Evolutionary conservation across 2,329 filamentous ascomycete species (phyloP).

Genomic region (Fusarium sp.): DNA sequence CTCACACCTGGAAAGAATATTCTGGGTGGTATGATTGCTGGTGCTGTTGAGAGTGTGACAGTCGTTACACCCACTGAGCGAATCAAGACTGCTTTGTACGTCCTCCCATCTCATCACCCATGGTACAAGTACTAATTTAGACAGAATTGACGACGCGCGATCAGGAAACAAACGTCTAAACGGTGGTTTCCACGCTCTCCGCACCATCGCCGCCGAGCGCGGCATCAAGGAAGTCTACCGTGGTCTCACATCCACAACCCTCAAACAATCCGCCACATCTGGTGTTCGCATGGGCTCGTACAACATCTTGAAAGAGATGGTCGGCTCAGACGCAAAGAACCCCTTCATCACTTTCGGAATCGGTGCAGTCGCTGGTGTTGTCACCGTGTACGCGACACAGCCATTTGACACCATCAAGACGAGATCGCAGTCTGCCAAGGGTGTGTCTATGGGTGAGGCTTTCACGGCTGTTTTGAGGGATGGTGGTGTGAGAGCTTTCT

Average conservation of each 20-base stretch:
- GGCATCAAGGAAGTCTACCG: slow-evolving; percentile 58
- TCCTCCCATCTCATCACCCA: not conserved
- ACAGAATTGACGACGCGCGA: slow-evolving; percentile 53
- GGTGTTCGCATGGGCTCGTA: slow-evolving; percentile 62
- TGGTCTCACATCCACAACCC: slow-evolving; percentile 58
- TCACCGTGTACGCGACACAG: slow-evolving; percentile 70
- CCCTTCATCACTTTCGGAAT: slow-evolving; percentile 67
- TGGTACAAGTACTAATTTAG: not conserved
- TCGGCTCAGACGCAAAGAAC: slow-evolving; percentile 41
- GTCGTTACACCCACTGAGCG: slow-evolving; percentile 76
- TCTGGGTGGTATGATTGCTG: slow-evolving; percentile 73
- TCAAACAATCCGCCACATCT: slow-evolving; percentile 62
- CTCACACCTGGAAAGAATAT: slow-evolving; percentile 68
- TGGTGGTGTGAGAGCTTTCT: slow-evolving; percentile 70
- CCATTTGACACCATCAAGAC: slow-evolving; percentile 75
- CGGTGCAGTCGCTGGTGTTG: slow-evolving; percentile 69
- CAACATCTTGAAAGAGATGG: slow-evolving; percentile 57
- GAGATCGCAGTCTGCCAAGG: slow-evolving; percentile 68
- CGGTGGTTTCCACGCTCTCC: slow-evolving; percentile 50
- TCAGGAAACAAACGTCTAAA: slow-evolving; percentile 46
- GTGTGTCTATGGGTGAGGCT: slow-evolving; percentile 68
- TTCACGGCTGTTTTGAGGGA: slow-evolving; percentile 65
- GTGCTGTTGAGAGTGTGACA: slow-evolving; percentile 70
- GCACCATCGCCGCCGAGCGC: slow-evolving; percentile 53
- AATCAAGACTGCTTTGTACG: slow-evolving; percentile 72